These are phyloP conservation scores for Polymyxa betae DNA, from an alignment of 208 protist genomes.

Conservation along the genomic window DNA sequence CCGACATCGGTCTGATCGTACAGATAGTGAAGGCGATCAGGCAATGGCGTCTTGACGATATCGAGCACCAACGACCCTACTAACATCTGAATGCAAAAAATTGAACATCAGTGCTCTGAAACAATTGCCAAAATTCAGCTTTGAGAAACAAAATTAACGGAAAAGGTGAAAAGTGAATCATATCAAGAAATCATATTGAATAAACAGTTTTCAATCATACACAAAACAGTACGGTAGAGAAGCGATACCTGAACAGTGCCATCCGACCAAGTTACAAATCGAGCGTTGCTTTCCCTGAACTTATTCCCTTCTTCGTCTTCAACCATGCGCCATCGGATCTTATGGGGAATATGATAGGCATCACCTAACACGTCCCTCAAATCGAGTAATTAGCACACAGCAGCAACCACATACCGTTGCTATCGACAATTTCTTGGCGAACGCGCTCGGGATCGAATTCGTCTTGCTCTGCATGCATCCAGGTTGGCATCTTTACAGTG, in stretches of 20 bases:
- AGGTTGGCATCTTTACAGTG: slow-evolving; percentile 8
- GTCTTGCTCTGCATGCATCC: neutral
- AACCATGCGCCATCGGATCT: slow-evolving; percentile 14
- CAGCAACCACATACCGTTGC: neutral
- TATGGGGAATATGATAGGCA: neutral
- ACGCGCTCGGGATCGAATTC: neutral
- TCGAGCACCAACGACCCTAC: slow-evolving; percentile 18
- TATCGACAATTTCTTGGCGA: neutral
- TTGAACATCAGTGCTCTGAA: too few species aligned
- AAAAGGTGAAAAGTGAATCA: neutral
- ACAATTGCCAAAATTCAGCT: neutral
- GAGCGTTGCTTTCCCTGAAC: slow-evolving; percentile 33
- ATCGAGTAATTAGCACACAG: neutral
- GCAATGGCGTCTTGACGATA: slow-evolving; percentile 17
- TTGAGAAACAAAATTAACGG: neutral
- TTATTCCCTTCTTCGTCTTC: neutral
- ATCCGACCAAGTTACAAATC: slow-evolving; percentile 19
- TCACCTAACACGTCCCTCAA: neutral
- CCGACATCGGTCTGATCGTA: neutral
- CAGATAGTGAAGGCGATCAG: slow-evolving; percentile 18
- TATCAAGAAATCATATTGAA: too few species aligned
- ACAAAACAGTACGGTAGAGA: too few species aligned
- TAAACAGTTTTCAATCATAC: too few species aligned
- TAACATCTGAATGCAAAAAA: too few species aligned
- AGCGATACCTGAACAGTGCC: slow-evolving; percentile 32